phyloP scores from a whole-genome alignment of 305 asterid genomes.

The Ajuga reptans region DNA sequence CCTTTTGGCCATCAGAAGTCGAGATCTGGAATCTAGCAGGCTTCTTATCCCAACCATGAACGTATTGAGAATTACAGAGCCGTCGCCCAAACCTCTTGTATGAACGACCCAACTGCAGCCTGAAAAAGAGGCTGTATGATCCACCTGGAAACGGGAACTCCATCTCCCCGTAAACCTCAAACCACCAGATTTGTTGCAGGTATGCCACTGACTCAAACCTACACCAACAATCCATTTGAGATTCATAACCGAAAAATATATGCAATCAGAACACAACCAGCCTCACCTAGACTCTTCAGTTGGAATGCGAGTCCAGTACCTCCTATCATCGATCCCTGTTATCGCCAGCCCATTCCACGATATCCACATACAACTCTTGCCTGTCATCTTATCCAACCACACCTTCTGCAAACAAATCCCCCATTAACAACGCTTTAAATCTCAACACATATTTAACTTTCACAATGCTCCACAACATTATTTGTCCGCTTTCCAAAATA shows the following conservation, averaged over 20 bases:
- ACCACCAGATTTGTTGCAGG: slow-evolving; percentile 95
- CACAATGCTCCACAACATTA: too few relatives aligned
- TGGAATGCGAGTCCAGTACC: slow-evolving; percentile 81
- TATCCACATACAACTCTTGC: slow-evolving; percentile 58
- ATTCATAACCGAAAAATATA: not conserved
- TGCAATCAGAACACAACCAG: not conserved
- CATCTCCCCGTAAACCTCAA: slow-evolving; percentile 75
- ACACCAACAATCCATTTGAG: too few relatives aligned
- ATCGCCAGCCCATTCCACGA: slow-evolving; percentile 65
- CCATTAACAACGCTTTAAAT: too few relatives aligned
- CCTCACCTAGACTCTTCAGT: slow-evolving; percentile 87
- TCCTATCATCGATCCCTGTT: slow-evolving; percentile 84
- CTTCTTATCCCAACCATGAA: slow-evolving; percentile 84
- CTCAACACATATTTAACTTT: too few relatives aligned
- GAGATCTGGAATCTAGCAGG: slow-evolving; percentile 68
- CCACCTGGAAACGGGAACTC: slow-evolving; percentile 83
- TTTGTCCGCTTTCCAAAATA: too few relatives aligned
- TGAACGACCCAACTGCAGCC: slow-evolving; percentile 63
- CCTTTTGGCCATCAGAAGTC: slow-evolving; percentile 69
- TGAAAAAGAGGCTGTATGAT: slow-evolving; percentile 62
- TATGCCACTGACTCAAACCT: slow-evolving; percentile 71
- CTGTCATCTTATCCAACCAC: slow-evolving; percentile 80
- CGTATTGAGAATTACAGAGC: slow-evolving; percentile 51
- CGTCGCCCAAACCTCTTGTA: slow-evolving; percentile 57
- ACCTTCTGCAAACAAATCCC: slow-evolving; percentile 49